Evolutionary conservation across 352 stramenopile species (phyloP).

Genomic region (Globisporangium solare): DNA sequence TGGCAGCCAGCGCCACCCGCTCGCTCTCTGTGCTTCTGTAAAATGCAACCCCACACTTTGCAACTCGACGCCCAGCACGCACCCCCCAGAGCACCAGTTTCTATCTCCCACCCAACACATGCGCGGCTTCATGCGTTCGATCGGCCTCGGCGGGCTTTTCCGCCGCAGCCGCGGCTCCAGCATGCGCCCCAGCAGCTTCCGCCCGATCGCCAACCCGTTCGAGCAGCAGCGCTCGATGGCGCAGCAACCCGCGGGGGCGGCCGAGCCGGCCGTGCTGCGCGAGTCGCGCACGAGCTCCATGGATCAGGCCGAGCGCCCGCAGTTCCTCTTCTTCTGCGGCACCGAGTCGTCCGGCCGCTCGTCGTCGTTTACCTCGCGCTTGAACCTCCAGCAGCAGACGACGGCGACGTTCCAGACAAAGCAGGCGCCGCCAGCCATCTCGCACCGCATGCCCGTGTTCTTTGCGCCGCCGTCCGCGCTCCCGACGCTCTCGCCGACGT

Average conservation of each 20-base stretch:
- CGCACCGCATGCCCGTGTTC: slow-evolving; percentile 72
- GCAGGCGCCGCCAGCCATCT: slow-evolving; percentile 32
- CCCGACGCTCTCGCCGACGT: slow-evolving; percentile 20
- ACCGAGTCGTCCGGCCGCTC: slow-evolving; percentile 29
- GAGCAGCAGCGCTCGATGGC: slow-evolving; percentile 5
- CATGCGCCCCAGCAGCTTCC: slow-evolving; percentile 17
- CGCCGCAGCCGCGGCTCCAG: slow-evolving; percentile 15
- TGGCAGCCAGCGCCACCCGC: background rate
- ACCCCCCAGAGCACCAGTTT: no score
- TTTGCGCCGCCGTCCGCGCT: slow-evolving; percentile 25
- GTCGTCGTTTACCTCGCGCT: slow-evolving; percentile 6
- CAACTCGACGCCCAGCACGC: slow-evolving; percentile 21
- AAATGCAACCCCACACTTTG: slow-evolving; percentile 18
- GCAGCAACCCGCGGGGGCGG: no score
- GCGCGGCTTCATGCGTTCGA: slow-evolving; percentile 62
- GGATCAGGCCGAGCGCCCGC: slow-evolving; percentile 28
- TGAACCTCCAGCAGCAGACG: slow-evolving; percentile 10
- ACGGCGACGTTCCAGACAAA: background rate
- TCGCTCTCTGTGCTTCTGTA: background rate
- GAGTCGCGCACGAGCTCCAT: slow-evolving; percentile 28
- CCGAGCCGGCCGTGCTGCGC: slow-evolving; percentile 6
- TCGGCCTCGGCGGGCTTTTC: slow-evolving; percentile 58
- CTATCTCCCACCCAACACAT: no score
- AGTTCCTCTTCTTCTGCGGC: slow-evolving; percentile 80
- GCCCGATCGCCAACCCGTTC: slow-evolving; percentile 27